Evolutionary conservation across 805 yeast species (phyloP).

Genomic region (Wickerhamiella qilinensis): DNA sequence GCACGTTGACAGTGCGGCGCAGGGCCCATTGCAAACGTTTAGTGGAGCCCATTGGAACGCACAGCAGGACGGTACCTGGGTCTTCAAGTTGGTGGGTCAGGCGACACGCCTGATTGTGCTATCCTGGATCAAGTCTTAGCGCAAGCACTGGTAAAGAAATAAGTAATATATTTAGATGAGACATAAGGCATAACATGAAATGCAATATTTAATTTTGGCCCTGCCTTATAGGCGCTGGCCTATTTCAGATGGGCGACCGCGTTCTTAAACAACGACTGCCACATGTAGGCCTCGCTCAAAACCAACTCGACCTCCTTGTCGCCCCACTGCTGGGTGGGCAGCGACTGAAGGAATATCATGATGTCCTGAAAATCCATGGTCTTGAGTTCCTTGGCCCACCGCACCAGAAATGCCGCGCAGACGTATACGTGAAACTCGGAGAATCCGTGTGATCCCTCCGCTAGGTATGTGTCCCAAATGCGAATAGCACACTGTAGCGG

Average conservation of each 20-base stretch:
- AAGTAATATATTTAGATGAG: too few relatives aligned
- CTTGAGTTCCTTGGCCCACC: conserved; percentile 66
- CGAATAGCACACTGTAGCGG: conserved; percentile 62
- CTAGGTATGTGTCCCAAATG: conserved; percentile 92
- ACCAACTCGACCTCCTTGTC: conserved; percentile 83
- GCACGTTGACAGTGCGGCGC: conserved; percentile 5
- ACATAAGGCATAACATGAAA: too few relatives aligned
- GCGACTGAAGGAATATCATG: conserved; percentile 75
- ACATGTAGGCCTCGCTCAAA: conserved; percentile 87
- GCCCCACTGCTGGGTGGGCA: conserved; percentile 75
- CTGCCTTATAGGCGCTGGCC: neutral
- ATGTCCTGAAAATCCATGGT: conserved; percentile 90
- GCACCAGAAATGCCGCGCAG: conserved; percentile 88
- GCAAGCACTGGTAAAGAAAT: too few relatives aligned
- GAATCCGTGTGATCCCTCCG: conserved; percentile 48
- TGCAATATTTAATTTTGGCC: too few relatives aligned
- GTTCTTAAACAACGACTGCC: conserved; percentile 86
- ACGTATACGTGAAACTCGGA: conserved; percentile 91
- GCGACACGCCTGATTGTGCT: conserved; percentile 7
- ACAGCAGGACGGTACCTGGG: conserved; percentile 15
- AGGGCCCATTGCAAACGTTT: conserved; percentile 9
- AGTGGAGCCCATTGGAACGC: conserved; percentile 17
- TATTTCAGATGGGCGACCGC: conserved; percentile 69
- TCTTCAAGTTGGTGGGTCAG: conserved; percentile 2
- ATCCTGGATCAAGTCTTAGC: conserved; percentile 9